Base-by-base conservation (phyloP, 257 asterid species). In the Thymus mandschuricus region DNA sequence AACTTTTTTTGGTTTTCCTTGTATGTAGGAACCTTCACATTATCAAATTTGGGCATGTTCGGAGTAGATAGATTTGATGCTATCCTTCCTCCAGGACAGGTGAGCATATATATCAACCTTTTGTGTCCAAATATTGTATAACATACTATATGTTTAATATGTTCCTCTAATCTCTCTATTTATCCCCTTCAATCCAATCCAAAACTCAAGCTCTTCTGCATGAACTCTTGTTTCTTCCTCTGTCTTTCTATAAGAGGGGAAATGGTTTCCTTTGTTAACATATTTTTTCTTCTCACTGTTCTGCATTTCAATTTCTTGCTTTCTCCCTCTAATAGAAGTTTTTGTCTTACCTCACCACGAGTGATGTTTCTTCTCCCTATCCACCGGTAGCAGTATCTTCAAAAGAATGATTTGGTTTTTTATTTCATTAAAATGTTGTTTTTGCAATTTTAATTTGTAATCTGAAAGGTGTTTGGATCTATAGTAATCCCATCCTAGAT, bases 51-150 rank as follows among this genome's bases (percentile, higher is more conserved):
- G 87, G 96, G 98, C 66, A 90, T 93, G 98, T 90, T 88, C 79
- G 97, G 98, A 78, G 97, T 88, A 73, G 98, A 93, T 79, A 81
- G 95, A 44, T 92, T 90, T 77, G 98, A 92, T 84, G 97, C 98
- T 56, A 90, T 92, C 74, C 91, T 93, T 78, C 98, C 98, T 46
- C 97, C 97, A 7, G 97, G 96, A 73, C 94, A 89, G 96, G 96
- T 92, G 58, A 77, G 82, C 64, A 64, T 49, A 60, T 7, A 64
- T 33, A 56, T 67, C 4, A 34, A 59, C 48, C 62, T 41, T 34
- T 60, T 60, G 60, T 64, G 31, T 21, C 5, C 44, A 9, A 3
- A 10, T 64, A 13, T 10, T 56, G 11, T 73, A 10, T 34, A 4
- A 48, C 30, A 41, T 40, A 41, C 3, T 10, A 3, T 40, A 8